A percentile compares a stretch with the other conserved stretches of the same genome.
phyloP scores from a whole-genome alignment of 768 basidiomycete species.

The Agaricus blazei region DNA sequence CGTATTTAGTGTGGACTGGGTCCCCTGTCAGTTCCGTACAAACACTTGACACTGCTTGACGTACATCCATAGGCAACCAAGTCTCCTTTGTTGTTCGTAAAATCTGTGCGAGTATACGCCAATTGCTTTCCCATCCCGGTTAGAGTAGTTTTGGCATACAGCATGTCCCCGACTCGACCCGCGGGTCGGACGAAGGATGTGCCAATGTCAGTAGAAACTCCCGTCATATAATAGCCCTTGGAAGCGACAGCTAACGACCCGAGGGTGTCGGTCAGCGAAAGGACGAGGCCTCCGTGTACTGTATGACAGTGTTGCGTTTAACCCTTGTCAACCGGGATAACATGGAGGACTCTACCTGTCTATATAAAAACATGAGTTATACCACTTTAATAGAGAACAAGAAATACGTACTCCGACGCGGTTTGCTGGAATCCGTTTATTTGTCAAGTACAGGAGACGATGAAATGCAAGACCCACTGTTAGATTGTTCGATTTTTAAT shows the following conservation, averaged over 20 bases:
- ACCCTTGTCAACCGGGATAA: background rate
- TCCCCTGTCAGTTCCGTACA: background rate
- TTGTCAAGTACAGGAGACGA: background rate
- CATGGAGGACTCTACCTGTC: constrained; percentile 28
- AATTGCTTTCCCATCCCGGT: constrained; percentile 75
- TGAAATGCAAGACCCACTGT: constrained; percentile 40
- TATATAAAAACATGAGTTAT: constrained; percentile 12
- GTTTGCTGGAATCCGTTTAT: constrained; percentile 49
- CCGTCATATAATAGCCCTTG: constrained; percentile 82
- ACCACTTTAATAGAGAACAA: background rate
- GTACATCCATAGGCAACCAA: constrained; percentile 79
- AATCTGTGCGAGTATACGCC: constrained; percentile 80
- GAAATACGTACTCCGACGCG: constrained; percentile 62
- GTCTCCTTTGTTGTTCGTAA: constrained; percentile 57
- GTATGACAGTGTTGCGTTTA: background rate
- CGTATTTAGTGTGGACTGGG: constrained; percentile 80
- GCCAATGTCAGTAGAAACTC: constrained; percentile 79
- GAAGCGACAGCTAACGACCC: constrained; percentile 82
- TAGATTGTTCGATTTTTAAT: constrained; percentile 69
- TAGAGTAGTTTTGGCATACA: constrained; percentile 59
- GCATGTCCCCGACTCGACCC: constrained; percentile 62
- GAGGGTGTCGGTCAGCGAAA: constrained; percentile 80
- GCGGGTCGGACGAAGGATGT: constrained; percentile 76
- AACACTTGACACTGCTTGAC: constrained; percentile 20
- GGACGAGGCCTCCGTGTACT: constrained; percentile 77